Evolutionary conservation across 2,329 filamentous ascomycete species (phyloP).

Genomic region (Aschersonia sp.): DNA sequence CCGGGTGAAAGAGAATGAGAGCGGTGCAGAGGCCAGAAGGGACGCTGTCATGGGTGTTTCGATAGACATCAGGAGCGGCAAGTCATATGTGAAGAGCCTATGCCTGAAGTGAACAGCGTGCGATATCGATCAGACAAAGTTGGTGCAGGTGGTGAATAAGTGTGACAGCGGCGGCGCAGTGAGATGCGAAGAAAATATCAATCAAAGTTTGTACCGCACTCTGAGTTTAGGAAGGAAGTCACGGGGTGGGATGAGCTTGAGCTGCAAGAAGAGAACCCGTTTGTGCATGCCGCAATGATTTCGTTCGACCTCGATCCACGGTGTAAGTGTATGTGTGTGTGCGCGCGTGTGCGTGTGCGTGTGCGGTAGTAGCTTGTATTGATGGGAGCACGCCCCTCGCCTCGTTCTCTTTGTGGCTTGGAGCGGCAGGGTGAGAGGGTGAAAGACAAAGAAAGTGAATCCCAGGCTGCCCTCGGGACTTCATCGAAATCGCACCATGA

Average conservation of each 20-base stretch:
- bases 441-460: neutral
- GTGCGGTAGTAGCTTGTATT: neutral
- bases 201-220: too few relatives aligned
- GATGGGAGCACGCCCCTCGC: neutral
- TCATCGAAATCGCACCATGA: slow-evolving; percentile 11
- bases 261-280: neutral
- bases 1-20: slow-evolving; percentile 8
- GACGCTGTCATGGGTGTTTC: slow-evolving; percentile 8
- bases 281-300: neutral
- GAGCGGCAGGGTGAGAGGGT: neutral
- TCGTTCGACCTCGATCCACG: neutral
- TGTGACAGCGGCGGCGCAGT: too few relatives aligned
- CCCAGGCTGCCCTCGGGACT: slow-evolving; percentile 2
- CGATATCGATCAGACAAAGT: too few relatives aligned
- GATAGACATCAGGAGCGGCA: slow-evolving; percentile 13
- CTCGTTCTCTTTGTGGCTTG: neutral
- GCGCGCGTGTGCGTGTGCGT: neutral
- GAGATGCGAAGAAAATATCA: too few relatives aligned
- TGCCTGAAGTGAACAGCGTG: neutral
- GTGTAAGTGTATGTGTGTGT: neutral
- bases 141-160: too few relatives aligned
- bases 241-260: neutral
- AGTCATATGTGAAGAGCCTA: neutral
- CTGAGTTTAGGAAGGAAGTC: neutral
- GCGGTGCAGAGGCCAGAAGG: slow-evolving; percentile 9